Evolutionary conservation across 495 filamentous ascomycete species (phyloP), one percentile per base, ranked within the genome.

Genomic region (Letharia lupina): DNA sequence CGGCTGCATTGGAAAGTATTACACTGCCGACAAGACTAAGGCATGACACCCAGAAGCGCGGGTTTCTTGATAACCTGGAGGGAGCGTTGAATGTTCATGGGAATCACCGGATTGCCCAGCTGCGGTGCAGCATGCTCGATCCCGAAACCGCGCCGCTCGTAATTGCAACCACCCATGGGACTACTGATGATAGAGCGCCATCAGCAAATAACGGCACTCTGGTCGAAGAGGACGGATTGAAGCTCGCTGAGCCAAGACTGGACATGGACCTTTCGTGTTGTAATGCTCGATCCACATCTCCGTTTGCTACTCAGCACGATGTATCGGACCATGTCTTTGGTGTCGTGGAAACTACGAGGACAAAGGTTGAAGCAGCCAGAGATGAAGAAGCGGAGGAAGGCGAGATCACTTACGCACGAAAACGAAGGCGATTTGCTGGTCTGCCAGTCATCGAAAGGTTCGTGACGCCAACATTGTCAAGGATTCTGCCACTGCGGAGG

Each of bases 11-110:
- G 39, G 94, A 99, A 74, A 91, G 83, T 39, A 82, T 87, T 41
- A 91, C 87, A 5, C 77, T 99, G 39, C 91, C 91, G 16, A 86
- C 90, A 13, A 81, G 93, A 40, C 74, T 96, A 63, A 86, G 82
- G 54, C 77, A 81, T 6, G 77, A 76, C 40, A 72, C 79, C n/a
- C 73, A 74, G 11, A 76, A 74, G 45, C 77, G 79, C 9, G 79
- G 79, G 35, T 80, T 77, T 4, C 71, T 91, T 42, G 78, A 80
- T n/a, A 80, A 85, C 66, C 82, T 97, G 71, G 86, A 88, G 68
- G 83, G 86, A 9, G 80, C 85, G 9, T 75, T 97, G 37, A 91
- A 91, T 56, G 80, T 86, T 15, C 89, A 89, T 70, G 91, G 89
- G 8, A 89, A 86, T 65, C 91, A 93, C 71, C 89, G 80, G 56